Base-by-base conservation (phyloP, 768 basidiomycete species). In the Tricholoma flavovirens region DNA sequence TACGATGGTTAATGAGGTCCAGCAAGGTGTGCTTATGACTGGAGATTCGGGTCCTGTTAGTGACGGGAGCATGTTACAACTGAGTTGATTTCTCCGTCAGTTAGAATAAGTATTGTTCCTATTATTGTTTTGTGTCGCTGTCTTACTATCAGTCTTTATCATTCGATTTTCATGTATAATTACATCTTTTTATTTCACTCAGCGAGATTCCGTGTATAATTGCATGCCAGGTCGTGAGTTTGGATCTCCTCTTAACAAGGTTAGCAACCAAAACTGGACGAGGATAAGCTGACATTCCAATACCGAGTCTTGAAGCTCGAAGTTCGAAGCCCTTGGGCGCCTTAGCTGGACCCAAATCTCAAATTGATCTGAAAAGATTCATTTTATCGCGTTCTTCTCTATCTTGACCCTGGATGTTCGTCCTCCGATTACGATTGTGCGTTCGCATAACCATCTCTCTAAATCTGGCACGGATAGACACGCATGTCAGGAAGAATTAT, bases 41-140 rank as follows among this genome's bases (percentile, higher is more conserved):
- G 79, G 78, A 8, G 80, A 78, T 14, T 69, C 66, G 33, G 87
- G 81, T 1, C 87, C 86, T 1, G 65, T 84, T 33, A 64, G 66
- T 21, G 83, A 86, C 51, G 84, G 80, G 1, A 76, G 71, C 55
- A 78, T 80, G 62, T 73, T 84, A 32, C 77, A 81, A 64, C 67
- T 86, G 30, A 71, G 70, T 59, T 77, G 58, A 66, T 50, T 2
- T 29, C 14, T 29, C 15, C 24, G 21, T 26, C 22, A 35, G 45
- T 26, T 46, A 26, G 45, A 21, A 17, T 42, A 22, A 26, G 26
- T 46, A 46, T 15, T 5, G 22, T 46, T 14, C 15, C 15, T 26
- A 42, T 26, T 46, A 19, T 21, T 36, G 12, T 43, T 43, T 43
- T 43, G 19, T 22, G 42, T 15, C 15, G 14, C 14, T 46, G 14